phyloP scores from a whole-genome alignment of 2,329 filamentous ascomycete species.

The Hypoxylon sp. region DNA sequence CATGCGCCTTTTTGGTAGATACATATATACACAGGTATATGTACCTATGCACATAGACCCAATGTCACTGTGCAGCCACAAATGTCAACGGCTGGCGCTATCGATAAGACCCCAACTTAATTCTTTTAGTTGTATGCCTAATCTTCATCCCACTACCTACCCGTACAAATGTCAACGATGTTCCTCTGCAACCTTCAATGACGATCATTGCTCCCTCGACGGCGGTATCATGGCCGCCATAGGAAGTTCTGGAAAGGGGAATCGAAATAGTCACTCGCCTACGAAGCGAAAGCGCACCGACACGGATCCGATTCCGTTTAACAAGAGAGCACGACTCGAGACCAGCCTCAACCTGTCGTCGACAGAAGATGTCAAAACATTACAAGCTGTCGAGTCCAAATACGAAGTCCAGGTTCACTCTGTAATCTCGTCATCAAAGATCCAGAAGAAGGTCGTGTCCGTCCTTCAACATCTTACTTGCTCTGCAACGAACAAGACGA shows the following conservation, averaged over 20 bases:
- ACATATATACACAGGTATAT: background rate
- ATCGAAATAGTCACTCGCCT: conserved; percentile 2
- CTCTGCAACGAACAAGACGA: conserved; percentile 53
- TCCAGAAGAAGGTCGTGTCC: conserved; percentile 67
- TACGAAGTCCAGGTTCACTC: conserved; percentile 68
- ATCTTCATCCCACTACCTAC: conserved; percentile 10
- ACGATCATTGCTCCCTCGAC: conserved; percentile 7
- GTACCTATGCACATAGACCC: background rate
- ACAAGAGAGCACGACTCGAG: conserved; percentile 49
- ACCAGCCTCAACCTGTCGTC: conserved; percentile 49
- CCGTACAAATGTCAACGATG: conserved; percentile 19
- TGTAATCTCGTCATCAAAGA: conserved; percentile 72
- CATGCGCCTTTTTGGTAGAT: background rate
- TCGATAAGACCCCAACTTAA: conserved; percentile 28
- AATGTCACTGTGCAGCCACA: background rate
- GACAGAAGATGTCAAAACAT: conserved; percentile 58
- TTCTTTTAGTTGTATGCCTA: conserved; percentile 10
- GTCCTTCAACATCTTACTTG: conserved; percentile 61
- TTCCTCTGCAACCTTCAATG: conserved; percentile 26
- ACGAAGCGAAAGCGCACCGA: conserved; percentile 52
- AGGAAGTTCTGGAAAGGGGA: conserved; percentile 16
- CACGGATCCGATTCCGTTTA: conserved; percentile 34
- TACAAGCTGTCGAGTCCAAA: conserved; percentile 61
- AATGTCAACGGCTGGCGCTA: conserved; percentile 3
- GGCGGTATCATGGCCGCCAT: conserved; percentile 39